Evolutionary conservation across 768 basidiomycete genomes (phyloP).

Genomic region (Thelephora ganbajun): DNA sequence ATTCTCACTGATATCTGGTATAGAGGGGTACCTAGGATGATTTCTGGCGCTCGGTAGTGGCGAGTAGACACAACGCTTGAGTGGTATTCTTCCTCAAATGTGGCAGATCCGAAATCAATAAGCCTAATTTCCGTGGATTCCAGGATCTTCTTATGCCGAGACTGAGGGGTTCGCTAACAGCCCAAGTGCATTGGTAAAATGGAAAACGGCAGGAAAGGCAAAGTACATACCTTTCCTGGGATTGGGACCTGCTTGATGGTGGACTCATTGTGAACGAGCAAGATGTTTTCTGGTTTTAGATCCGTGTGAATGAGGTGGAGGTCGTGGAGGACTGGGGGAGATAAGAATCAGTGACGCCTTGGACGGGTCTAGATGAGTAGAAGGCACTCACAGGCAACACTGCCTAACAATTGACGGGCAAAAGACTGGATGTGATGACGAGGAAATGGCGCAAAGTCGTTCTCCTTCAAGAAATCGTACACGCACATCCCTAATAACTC

Average conservation of each 20-base stretch:
- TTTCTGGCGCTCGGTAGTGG: slow-evolving; percentile 98
- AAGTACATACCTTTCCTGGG: slow-evolving; percentile 46
- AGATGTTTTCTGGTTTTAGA: slow-evolving; percentile 97
- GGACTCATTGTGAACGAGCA: slow-evolving; percentile 79
- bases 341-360: slow-evolving; percentile 9
- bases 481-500: slow-evolving; percentile 95
- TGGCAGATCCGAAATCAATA: slow-evolving; percentile 98
- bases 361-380: background rate
- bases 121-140: slow-evolving; percentile 84
- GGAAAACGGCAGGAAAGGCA: background rate
- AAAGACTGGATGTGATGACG: slow-evolving; percentile 94
- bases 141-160: slow-evolving; percentile 66
- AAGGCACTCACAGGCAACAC: slow-evolving; percentile 74
- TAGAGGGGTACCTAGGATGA: slow-evolving; percentile 74
- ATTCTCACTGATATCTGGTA: background rate
- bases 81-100: slow-evolving; percentile 96
- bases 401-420: slow-evolving; percentile 80
- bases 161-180: slow-evolving; percentile 44
- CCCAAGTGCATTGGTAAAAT: slow-evolving; percentile 2
- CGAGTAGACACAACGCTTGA: slow-evolving; percentile 96
- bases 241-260: slow-evolving; percentile 43
- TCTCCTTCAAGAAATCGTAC: slow-evolving; percentile 98
- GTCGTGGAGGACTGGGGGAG: slow-evolving; percentile 67
- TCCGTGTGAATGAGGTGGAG: slow-evolving; percentile 92
- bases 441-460: slow-evolving; percentile 92